Evolutionary conservation across 768 basidiomycete species (phyloP).

Genomic region (Lactarius hatsudake): DNA sequence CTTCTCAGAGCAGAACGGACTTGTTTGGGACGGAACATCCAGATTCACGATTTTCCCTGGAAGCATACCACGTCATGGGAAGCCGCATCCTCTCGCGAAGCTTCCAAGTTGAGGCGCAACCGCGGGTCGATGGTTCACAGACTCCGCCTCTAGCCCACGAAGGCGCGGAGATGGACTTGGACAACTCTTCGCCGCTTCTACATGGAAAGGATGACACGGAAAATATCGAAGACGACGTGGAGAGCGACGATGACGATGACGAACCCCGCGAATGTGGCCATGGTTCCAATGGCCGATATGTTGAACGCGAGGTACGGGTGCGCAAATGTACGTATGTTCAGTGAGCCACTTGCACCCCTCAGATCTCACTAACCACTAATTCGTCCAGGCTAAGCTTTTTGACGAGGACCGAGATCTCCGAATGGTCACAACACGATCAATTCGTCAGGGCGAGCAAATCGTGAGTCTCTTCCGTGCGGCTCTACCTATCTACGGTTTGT

Average conservation of each 20-base stretch:
- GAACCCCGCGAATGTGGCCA: slow-evolving; percentile 68
- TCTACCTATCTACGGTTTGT: background rate
- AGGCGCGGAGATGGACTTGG: slow-evolving; percentile 36
- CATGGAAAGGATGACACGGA: slow-evolving; percentile 37
- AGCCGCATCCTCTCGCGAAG: slow-evolving; percentile 90
- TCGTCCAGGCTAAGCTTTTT: slow-evolving; percentile 74
- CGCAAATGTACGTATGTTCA: slow-evolving; percentile 64
- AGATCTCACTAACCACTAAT: background rate
- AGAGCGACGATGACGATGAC: slow-evolving; percentile 46
- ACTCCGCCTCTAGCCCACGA: slow-evolving; percentile 31
- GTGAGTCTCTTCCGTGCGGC: slow-evolving; percentile 44
- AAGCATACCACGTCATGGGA: slow-evolving; percentile 84
- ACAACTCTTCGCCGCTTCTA: slow-evolving; percentile 27
- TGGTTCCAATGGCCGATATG: slow-evolving; percentile 97
- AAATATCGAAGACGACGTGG: slow-evolving; percentile 32
- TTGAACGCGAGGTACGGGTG: slow-evolving; percentile 84
- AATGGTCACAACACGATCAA: slow-evolving; percentile 78
- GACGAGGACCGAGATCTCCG: slow-evolving; percentile 67
- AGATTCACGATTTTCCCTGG: slow-evolving; percentile 55
- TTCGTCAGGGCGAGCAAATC: slow-evolving; percentile 82
- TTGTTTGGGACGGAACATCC: slow-evolving; percentile 57
- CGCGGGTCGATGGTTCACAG: slow-evolving; percentile 34
- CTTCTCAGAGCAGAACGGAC: slow-evolving; percentile 58
- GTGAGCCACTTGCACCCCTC: slow-evolving; percentile 4
- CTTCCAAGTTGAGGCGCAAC: slow-evolving; percentile 73